Conservation (phyloP, 495 filamentous ascomycete species). For the Sabuloglossum arenarium region DNA sequence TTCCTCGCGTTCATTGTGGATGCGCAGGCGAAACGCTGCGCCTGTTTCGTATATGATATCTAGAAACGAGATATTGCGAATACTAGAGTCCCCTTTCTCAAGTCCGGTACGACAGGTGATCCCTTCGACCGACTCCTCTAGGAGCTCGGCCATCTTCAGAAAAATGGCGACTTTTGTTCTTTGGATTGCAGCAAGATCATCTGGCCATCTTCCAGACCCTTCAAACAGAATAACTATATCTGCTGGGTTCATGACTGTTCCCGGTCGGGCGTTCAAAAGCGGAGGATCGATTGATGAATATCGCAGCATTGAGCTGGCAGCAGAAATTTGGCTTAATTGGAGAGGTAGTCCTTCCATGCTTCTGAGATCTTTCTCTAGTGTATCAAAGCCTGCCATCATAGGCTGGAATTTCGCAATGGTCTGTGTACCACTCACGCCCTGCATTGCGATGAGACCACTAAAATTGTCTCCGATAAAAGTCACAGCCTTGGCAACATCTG, state of each 20-base stretch:
- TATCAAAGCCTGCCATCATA: conserved; percentile 39
- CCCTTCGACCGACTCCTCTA: conserved; percentile 31
- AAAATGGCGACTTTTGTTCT: conserved; percentile 86
- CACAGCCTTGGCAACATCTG: conserved; percentile 28
- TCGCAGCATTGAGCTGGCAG: conserved; percentile 49
- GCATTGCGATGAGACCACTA: conserved; percentile 28
- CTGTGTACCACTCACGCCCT: conserved; percentile 11
- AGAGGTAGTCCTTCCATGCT: conserved; percentile 61
- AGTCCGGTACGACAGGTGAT: conserved; percentile 49
- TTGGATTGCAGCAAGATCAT: conserved; percentile 75
- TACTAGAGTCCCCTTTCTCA: conserved; percentile 45
- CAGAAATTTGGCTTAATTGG: conserved; percentile 52
- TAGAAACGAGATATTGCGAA: conserved; percentile 63
- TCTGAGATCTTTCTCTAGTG: conserved; percentile 51
- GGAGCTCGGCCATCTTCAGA: conserved; percentile 50
- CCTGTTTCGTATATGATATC: conserved; percentile 57
- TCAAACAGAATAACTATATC: conserved; percentile 79
- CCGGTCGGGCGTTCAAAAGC: conserved; percentile 13
- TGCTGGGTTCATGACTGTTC: conserved; percentile 23
- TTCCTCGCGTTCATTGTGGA: conserved; percentile 70
- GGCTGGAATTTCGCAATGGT: conserved; percentile 28
- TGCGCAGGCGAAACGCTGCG: conserved; percentile 42
- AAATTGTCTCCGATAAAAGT: conserved; percentile 41
- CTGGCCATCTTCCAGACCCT: conserved; percentile 82
- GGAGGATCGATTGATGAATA: conserved; percentile 43